These are phyloP conservation scores for Paraleonurus japonicus DNA, from an alignment of 257 asterid species.

Conservation along the genomic window DNA sequence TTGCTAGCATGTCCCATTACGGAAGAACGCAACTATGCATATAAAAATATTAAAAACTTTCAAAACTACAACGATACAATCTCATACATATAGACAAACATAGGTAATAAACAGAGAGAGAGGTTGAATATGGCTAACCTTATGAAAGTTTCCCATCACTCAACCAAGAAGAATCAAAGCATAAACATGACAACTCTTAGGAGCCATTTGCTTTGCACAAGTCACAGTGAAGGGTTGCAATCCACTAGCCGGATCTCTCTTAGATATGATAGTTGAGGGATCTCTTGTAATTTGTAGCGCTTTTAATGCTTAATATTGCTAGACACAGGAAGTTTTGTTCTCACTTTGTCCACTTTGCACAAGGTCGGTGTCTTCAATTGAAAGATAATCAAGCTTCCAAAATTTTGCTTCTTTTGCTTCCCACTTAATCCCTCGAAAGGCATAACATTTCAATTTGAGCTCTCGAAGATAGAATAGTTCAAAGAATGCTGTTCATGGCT, in stretches of 20 bases:
- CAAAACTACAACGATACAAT: too few species aligned
- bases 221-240: neutral
- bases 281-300: neutral
- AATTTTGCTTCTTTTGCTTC: neutral
- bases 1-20: too few species aligned
- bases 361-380: neutral
- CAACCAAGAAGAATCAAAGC: too few species aligned
- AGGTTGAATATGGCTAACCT: too few species aligned
- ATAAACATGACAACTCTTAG: too few species aligned
- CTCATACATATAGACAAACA: too few species aligned
- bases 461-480: neutral
- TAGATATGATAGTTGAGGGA: neutral
- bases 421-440: neutral
- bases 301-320: neutral
- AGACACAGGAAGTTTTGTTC: neutral
- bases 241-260: neutral
- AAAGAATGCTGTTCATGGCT: neutral
- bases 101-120: too few species aligned
- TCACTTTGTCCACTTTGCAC: neutral
- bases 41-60: too few species aligned
- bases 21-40: too few species aligned
- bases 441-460: neutral
- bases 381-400: neutral
- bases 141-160: too few species aligned
- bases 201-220: neutral